Evolutionary conservation across 1,139 yeast genomes (phyloP).

Genomic region (Zygosaccharomyces sapae): DNA sequence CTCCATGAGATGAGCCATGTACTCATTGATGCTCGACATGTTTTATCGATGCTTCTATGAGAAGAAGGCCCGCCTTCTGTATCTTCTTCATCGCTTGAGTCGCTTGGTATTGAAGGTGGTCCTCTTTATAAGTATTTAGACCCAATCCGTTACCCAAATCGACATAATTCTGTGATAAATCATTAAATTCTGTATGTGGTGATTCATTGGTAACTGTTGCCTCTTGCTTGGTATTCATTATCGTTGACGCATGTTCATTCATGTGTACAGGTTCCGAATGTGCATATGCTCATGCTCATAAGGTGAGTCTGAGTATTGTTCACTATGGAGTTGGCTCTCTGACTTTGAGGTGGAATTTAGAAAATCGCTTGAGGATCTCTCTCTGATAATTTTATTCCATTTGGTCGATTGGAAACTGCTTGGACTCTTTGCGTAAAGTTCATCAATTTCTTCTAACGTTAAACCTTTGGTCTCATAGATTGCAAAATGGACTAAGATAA

Average conservation of each 20-base stretch:
- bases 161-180: conserved; percentile 21
- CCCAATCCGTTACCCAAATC: conserved; percentile 37
- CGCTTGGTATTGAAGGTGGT: conserved; percentile 33
- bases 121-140: conserved; percentile 32
- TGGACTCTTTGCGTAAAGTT: conserved; percentile 49
- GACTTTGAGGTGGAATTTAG: conserved; percentile 11
- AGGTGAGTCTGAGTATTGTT: not conserved
- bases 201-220: no score
- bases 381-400: conserved; percentile 31
- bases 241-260: not conserved
- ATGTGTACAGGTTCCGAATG: not conserved
- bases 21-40: conserved; percentile 24
- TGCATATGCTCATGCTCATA: not conserved
- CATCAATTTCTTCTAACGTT: conserved; percentile 71
- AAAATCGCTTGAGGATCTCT: conserved; percentile 10
- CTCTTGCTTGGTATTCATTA: not conserved
- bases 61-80: conserved; percentile 18
- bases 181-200: conserved; percentile 13
- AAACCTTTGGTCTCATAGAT: conserved; percentile 76
- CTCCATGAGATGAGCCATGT: conserved; percentile 31
- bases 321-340: conserved; percentile 9
- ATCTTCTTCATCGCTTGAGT: conserved; percentile 24
- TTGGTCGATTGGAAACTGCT: conserved; percentile 35
- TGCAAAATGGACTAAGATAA: conserved; percentile 54
- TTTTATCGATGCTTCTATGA: conserved; percentile 14